A percentile compares a stretch with the other conserved stretches of the same genome.
phyloP scores from a whole-genome alignment of 2,329 filamentous ascomycete species.

The Pleurostoma richardsiae region DNA sequence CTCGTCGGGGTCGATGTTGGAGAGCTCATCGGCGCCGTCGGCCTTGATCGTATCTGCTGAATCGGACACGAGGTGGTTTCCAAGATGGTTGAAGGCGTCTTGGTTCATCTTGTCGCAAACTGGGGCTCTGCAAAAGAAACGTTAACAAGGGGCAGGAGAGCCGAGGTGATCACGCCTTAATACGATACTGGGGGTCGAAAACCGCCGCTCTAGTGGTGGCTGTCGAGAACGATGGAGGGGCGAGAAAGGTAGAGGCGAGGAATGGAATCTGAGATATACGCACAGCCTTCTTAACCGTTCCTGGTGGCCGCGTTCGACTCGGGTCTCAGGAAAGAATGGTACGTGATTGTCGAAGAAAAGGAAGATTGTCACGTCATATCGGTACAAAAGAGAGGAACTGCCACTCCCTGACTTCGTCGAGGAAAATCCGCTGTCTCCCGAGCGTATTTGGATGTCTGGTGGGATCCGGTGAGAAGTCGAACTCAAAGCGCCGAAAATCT shows the following conservation, averaged over 20 bases:
- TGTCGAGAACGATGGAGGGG: background rate
- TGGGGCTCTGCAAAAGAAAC: constrained; percentile 3
- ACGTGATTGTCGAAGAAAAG: constrained; percentile 5
- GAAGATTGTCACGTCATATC: background rate
- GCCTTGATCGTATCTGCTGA: constrained; percentile 85
- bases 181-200: no score
- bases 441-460: no score
- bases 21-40: constrained; percentile 69
- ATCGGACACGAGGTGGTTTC: constrained; percentile 81
- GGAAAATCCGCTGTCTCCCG: no score
- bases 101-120: constrained; percentile 56
- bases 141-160: background rate
- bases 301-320: constrained; percentile 1
- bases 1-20: constrained; percentile 71
- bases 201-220: no score
- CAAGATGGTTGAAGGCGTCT: constrained; percentile 80
- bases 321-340: constrained; percentile 8
- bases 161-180: background rate
- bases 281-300: constrained; percentile 3
- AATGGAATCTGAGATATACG: constrained; percentile 2
- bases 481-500: no score
- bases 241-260: no score
- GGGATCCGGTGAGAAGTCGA: no score
- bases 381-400: background rate
- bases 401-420: background rate